Conservation (phyloP, 2,329 filamentous ascomycete species). For the Xylaria arbuscula region DNA sequence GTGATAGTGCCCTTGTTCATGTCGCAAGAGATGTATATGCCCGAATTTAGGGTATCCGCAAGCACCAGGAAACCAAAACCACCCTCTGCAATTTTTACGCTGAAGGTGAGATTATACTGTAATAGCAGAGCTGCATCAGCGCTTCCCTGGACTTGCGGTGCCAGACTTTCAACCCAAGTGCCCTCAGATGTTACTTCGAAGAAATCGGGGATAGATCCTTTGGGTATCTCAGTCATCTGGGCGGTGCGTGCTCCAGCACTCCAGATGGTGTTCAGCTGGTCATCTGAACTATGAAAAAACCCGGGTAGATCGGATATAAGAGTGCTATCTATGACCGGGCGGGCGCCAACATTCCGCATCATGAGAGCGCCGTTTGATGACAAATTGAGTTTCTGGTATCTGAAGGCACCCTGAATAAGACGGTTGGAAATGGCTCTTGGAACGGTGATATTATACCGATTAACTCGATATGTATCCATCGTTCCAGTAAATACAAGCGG, state of each 20-base stretch:
- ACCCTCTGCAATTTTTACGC: constrained; percentile 46
- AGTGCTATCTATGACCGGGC: constrained; percentile 41
- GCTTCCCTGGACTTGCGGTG: constrained; percentile 42
- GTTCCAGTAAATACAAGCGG: constrained; percentile 51
- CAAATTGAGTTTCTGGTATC: constrained; percentile 54
- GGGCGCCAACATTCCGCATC: constrained; percentile 47
- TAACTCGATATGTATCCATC: constrained; percentile 53
- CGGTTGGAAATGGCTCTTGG: constrained; percentile 45
- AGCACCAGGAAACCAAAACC: constrained; percentile 50
- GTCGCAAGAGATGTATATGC: constrained; percentile 48
- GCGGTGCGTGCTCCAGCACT: constrained; percentile 48
- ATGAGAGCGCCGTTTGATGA: constrained; percentile 47
- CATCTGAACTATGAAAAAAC: constrained; percentile 48
- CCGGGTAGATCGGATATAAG: constrained; percentile 45
- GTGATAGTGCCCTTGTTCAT: constrained; percentile 31
- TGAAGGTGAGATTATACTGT: constrained; percentile 43
- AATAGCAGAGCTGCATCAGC: constrained; percentile 38
- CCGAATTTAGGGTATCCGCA: constrained; percentile 47
- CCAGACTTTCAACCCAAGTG: constrained; percentile 45
- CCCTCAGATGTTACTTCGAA: constrained; percentile 46
- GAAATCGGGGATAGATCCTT: constrained; percentile 45
- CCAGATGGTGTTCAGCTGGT: constrained; percentile 49
- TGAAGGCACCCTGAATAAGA: constrained; percentile 53
- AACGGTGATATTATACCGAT: constrained; percentile 50
- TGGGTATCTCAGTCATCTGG: constrained; percentile 49